Percentiles rank a stretch among this genome's conserved stretches.
Evolutionary conservation across 352 stramenopile genomes (phyloP).

Genomic region (Globisporangium polare): DNA sequence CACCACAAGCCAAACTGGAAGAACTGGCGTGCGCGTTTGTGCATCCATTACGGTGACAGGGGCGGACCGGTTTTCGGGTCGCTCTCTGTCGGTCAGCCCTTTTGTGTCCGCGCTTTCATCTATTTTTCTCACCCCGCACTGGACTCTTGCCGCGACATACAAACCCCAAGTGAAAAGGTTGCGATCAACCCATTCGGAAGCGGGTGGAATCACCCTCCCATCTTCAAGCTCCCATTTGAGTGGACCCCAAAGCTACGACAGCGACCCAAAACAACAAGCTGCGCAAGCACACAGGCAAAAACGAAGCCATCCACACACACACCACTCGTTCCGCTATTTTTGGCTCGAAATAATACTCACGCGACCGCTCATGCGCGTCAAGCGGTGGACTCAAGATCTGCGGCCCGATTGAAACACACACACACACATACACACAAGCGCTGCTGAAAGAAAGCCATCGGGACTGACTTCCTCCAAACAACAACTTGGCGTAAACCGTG

Average conservation of each 20-base stretch:
- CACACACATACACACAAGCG: neutral
- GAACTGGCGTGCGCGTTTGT: constrained; percentile 12
- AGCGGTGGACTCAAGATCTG: neutral
- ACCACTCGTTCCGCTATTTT: neutral
- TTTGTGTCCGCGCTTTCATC: neutral
- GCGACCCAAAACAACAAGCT: constrained; percentile 4
- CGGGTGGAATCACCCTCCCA: constrained; percentile 7
- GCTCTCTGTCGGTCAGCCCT: neutral
- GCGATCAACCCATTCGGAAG: constrained; percentile 8
- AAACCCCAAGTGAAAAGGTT: neutral
- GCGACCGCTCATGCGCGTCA: neutral
- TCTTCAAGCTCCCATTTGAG: constrained; percentile 9
- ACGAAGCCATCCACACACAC: neutral
- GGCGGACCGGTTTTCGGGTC: constrained; percentile 2
- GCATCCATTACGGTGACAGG: constrained; percentile 13
- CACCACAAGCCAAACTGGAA: neutral
- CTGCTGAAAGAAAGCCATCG: neutral
- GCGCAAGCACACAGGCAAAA: neutral
- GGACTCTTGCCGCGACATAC: constrained; percentile 7
- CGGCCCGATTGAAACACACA: neutral
- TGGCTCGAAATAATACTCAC: constrained; percentile 1
- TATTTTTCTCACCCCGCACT: constrained; percentile 14
- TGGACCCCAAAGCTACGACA: neutral
- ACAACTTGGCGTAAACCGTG: neutral
- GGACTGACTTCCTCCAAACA: neutral